Conservation (phyloP, 2,329 filamentous ascomycete genomes). For the Nemania sp. region DNA sequence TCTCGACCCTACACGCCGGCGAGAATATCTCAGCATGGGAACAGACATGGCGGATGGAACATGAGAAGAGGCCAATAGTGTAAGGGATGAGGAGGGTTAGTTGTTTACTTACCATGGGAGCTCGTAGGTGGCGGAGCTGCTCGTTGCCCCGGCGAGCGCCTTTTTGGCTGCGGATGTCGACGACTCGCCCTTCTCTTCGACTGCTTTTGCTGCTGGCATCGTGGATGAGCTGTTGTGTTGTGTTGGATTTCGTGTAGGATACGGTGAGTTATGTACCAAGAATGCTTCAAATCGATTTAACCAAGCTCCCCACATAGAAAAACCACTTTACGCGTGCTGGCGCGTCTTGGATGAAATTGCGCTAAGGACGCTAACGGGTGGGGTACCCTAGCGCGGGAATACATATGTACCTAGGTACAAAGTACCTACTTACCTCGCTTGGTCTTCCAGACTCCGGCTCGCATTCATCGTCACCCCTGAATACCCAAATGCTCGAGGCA, state of each 20-base stretch:
- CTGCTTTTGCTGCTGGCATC: constrained; percentile 55
- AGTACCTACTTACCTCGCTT: too few species aligned
- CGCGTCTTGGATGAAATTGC: not conserved
- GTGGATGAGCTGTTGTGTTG: constrained; percentile 11
- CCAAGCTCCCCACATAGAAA: constrained; percentile 13
- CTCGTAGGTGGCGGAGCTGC: constrained; percentile 66
- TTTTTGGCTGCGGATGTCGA: constrained; percentile 64
- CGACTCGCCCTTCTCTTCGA: constrained; percentile 62
- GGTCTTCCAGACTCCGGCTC: too few species aligned
- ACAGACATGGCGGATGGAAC: too few species aligned
- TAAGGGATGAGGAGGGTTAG: not conserved
- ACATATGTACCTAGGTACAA: too few species aligned
- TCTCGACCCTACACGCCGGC: constrained; percentile 79
- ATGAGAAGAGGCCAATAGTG: too few species aligned
- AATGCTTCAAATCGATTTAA: too few species aligned
- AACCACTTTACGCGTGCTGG: constrained; percentile 41
- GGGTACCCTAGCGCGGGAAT: too few species aligned
- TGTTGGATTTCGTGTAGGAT: not conserved
- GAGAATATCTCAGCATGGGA: constrained; percentile 29
- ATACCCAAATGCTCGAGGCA: too few species aligned
- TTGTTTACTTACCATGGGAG: constrained; percentile 78
- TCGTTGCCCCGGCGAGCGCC: constrained; percentile 54
- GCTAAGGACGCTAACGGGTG: too few species aligned
- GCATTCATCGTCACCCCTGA: too few species aligned
- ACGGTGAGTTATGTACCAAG: not conserved